A percentile compares a stretch with the other conserved stretches of the same genome.
Conservation (phyloP, 129 eudicot genomes). For the Gnaphalium uliginosum region DNA sequence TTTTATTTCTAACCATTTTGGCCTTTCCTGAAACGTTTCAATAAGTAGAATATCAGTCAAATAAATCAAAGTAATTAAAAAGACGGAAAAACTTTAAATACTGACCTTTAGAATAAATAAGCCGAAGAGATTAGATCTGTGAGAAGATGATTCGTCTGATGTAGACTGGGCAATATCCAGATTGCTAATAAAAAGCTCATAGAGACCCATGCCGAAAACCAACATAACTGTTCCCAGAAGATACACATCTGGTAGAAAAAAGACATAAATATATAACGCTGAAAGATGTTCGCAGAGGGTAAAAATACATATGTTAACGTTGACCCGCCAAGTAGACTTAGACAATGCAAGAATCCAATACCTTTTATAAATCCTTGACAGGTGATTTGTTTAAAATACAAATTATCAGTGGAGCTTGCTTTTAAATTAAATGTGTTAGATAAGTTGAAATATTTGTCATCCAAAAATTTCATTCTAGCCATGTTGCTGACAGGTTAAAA, state of each 20-base stretch:
- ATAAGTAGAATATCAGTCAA: conserved; percentile 1
- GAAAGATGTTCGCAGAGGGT: background rate
- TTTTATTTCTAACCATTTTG: conserved; percentile 89
- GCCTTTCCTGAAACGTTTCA: conserved; percentile 70
- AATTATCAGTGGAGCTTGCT: too few species aligned
- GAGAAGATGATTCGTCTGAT: conserved; percentile 35
- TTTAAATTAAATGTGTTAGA: background rate
- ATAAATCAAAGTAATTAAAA: conserved; percentile 9
- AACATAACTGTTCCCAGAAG: conserved; percentile 92
- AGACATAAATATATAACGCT: background rate
- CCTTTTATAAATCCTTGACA: background rate
- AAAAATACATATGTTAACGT: background rate
- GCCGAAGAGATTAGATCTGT: conserved; percentile 74
- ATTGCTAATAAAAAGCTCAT: conserved; percentile 87
- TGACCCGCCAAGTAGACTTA: background rate
- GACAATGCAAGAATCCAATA: background rate
- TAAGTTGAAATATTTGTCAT: background rate
- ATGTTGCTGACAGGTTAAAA: too few species aligned
- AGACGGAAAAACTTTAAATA: background rate
- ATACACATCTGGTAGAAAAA: conserved; percentile 60
- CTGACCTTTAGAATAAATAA: conserved; percentile 69
- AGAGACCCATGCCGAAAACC: conserved; percentile 97
- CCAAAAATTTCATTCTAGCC: background rate
- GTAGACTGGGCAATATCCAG: conserved; percentile 54
- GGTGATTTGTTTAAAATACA: background rate